These are phyloP conservation scores for Senna tora DNA, from an alignment of 306 rosid species.

Conservation along the genomic window DNA sequence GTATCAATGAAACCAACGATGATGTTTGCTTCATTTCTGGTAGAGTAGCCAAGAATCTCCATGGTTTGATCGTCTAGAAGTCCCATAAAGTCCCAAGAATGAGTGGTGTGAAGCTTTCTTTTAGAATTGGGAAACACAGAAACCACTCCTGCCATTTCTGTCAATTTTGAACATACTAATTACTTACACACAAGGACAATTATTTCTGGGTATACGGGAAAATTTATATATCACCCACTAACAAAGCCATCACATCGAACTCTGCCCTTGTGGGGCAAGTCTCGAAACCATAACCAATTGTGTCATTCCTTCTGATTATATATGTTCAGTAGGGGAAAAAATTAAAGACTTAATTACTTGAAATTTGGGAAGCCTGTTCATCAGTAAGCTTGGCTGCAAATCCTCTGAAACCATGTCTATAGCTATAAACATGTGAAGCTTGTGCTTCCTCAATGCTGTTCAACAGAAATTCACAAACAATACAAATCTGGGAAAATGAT, in stretches of 20 bases:
- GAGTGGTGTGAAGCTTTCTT: conserved; percentile 82
- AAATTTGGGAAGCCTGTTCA: conserved; percentile 70
- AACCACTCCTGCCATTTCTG: conserved; percentile 79
- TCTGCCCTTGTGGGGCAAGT: too few relatives aligned
- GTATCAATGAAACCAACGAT: conserved; percentile 85
- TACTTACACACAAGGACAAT: conserved; percentile 31
- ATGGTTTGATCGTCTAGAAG: conserved; percentile 70
- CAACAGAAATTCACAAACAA: conserved; percentile 2
- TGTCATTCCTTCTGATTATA: too few relatives aligned
- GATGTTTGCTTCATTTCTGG: conserved; percentile 78
- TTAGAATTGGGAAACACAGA: conserved; percentile 81
- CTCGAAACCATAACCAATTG: too few relatives aligned
- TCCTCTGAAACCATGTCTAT: conserved; percentile 73
- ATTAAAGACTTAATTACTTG: conserved; percentile 49
- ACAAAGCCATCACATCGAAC: too few relatives aligned
- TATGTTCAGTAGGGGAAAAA: too few relatives aligned
- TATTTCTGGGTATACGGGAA: not conserved
- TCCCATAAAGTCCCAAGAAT: conserved; percentile 96
- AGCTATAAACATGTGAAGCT: conserved; percentile 76
- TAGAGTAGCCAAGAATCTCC: conserved; percentile 70
- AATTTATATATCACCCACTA: too few relatives aligned
- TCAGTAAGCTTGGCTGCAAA: conserved; percentile 82
- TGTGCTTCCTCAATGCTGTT: conserved; percentile 68
- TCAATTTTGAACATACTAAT: conserved; percentile 33
- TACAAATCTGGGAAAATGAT: not conserved